Evolutionary conservation across 164 flowering plant species (phyloP), one percentile per base, ranked within the genome.

Genomic region (Kalanchoe fedtschenkoi): DNA sequence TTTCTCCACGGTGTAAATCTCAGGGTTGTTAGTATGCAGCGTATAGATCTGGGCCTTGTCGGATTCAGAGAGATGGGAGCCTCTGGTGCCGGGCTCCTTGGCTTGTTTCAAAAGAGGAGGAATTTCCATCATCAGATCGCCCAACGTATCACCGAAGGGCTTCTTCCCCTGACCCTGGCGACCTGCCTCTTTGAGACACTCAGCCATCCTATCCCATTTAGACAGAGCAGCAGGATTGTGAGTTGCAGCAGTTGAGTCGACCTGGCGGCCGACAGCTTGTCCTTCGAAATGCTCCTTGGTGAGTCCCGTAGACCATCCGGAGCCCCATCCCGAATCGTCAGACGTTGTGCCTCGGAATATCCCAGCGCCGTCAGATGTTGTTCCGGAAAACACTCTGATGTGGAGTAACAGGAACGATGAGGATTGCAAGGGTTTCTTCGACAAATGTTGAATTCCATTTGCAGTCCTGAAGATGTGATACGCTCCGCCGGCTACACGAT

Each of bases 41-140:
- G 74, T 64, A 62, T 89, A 87, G 88, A 92, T 92, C 72, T 92
- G 91, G 0, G 87, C 81, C 74, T 92, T 92, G 70, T 87, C 98
- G 0, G 85, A 84, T 63, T 92, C 98, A 78, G 81, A 89, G 47
- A 92, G 67, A 71, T 84, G 85, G 7, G 88, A 77, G 0, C 96
- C 93, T 60, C 98, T 75, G 1, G 85, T 85, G 7, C 98, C 98
- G 29, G 98, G 98, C 78, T 89, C 91, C 33, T 67, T 69, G 34
- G 83, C 87, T 75, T 89, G 96, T 80, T 82, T 81, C 84, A 89
- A 16, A 68, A 87, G 59, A 33, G 68, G 69, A 30, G 64, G 58
- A 59, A 62, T 65, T 58, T 87, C 90, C 51, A 46, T 51, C 81
- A 82, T 65, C 70, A 80, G 70, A 39, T 78, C 70, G 1, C 41